Evolutionary conservation across 2,329 filamentous ascomycete genomes (phyloP), one percentile per base, ranked within the genome.

Genomic region (Fusarium azukiicola): DNA sequence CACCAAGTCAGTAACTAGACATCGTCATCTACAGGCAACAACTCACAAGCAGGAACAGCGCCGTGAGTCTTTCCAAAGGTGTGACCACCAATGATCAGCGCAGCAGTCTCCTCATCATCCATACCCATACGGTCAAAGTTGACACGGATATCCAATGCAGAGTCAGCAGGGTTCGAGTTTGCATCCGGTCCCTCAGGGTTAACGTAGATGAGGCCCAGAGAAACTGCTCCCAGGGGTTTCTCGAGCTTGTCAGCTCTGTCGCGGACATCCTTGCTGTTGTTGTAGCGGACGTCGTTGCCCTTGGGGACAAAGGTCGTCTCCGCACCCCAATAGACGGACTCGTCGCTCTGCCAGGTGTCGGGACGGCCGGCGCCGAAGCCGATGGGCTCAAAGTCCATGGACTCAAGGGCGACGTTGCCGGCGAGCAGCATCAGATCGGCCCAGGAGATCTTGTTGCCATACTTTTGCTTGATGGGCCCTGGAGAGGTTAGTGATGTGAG

Each of bases 31-130:
- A 56, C 36, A 3, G 9, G 8, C 17, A 11, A 17, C 36, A 16
- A 56, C 72, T 77, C 58, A 80, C 92, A 91, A 23, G 91, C 88
- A 21, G 93, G 89, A 72, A 88, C 95, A 44, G 96, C 95, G 81
- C 96, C 96, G 87, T 97, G 96, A 0, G 95, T 96, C 92, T 97
- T 97, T 83, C 96, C 96, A 81, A 97, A 96, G 38, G 93, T 91
- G 90, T 97, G 96, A 50, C 96, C 96, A 84, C 96, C 96, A 50
- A 94, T 94, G 84, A 97, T 97, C 61, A 97, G 89, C 19, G 96
- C 95, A 70, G 96, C 95, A 0, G 96, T 97, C 90, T 97, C 96
- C 87, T 96, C 94, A 84, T 97, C 95, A 84, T 96, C 93, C 96
- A 97, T 97, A 76, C 94, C 95, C 95, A 97, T 97, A 85, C 95